Evolutionary conservation across 306 rosid species (phyloP).

Genomic region (Sphenostylis stenocarpa): DNA sequence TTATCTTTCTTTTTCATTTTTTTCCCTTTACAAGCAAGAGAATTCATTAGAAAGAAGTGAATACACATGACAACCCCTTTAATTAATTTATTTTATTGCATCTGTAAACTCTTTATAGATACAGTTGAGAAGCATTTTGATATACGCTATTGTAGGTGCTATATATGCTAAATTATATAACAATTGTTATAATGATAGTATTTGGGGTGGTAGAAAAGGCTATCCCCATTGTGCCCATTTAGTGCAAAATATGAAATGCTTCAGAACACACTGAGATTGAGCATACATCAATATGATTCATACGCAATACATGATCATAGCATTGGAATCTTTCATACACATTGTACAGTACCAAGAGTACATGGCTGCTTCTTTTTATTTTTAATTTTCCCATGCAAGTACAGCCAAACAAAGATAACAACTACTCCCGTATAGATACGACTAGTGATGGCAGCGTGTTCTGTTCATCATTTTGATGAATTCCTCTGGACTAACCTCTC

Average conservation of each 20-base stretch:
- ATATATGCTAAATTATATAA: background rate
- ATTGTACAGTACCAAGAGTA: background rate
- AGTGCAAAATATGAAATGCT: background rate
- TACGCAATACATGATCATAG: background rate
- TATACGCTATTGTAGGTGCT: too few species aligned
- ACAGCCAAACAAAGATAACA: slow-evolving; percentile 16
- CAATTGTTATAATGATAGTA: background rate
- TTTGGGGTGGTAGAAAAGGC: background rate
- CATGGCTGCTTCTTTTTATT: background rate
- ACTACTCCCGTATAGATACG: background rate
- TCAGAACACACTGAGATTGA: background rate
- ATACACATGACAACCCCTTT: too few species aligned
- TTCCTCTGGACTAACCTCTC: slow-evolving; percentile 64
- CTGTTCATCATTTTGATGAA: slow-evolving; percentile 67
- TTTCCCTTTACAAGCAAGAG: too few species aligned
- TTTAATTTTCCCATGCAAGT: background rate
- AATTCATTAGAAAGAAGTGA: too few species aligned
- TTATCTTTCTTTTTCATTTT: too few species aligned
- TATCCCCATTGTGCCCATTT: background rate
- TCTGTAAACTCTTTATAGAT: too few species aligned
- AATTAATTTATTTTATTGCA: too few species aligned
- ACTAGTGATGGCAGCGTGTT: slow-evolving; percentile 44
- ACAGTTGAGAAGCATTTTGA: too few species aligned
- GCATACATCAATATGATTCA: background rate
- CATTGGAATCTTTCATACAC: background rate